Conservation (phyloP, 106 monocot genomes). For the Platanthera guangdongensis region DNA sequence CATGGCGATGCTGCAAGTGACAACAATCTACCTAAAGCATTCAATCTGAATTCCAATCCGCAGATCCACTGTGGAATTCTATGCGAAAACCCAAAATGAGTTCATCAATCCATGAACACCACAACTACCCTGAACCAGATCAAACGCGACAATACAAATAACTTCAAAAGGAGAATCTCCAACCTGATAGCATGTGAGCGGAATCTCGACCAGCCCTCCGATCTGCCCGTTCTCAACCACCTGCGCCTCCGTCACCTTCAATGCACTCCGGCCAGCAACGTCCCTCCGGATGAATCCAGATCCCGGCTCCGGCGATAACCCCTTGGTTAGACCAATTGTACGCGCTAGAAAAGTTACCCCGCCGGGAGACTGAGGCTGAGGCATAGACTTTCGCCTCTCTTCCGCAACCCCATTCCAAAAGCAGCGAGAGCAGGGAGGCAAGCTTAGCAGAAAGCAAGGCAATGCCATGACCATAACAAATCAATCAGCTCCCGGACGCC, state of each 20-base stretch:
- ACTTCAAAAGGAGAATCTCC: not conserved
- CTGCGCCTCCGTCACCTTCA: constrained; percentile 27
- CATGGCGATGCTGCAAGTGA: not conserved
- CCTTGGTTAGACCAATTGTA: constrained; percentile 1
- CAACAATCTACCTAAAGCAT: not conserved
- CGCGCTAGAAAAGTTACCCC: constrained; percentile 2
- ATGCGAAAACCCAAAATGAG: not conserved
- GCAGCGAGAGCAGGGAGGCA: constrained; percentile 14
- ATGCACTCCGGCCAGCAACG: constrained; percentile 18
- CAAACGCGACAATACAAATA: not conserved
- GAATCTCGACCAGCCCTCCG: constrained; percentile 44
- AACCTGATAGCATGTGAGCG: constrained; percentile 92
- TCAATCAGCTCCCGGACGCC: not conserved
- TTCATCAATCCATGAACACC: not conserved
- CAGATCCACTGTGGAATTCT: not conserved
- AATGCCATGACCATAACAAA: constrained; percentile 38
- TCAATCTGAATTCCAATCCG: not conserved
- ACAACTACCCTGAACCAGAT: not conserved
- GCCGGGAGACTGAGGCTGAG: not conserved
- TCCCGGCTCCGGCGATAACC: constrained; percentile 1
- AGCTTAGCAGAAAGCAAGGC: constrained; percentile 27
- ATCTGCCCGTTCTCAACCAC: constrained; percentile 32
- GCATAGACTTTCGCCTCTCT: constrained; percentile 15
- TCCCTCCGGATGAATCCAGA: constrained; percentile 11
- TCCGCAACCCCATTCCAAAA: constrained; percentile 5